phyloP scores from a whole-genome alignment of 1,284 basidiomycete genomes.

The Cutaneotrichosporon daszewskae region DNA sequence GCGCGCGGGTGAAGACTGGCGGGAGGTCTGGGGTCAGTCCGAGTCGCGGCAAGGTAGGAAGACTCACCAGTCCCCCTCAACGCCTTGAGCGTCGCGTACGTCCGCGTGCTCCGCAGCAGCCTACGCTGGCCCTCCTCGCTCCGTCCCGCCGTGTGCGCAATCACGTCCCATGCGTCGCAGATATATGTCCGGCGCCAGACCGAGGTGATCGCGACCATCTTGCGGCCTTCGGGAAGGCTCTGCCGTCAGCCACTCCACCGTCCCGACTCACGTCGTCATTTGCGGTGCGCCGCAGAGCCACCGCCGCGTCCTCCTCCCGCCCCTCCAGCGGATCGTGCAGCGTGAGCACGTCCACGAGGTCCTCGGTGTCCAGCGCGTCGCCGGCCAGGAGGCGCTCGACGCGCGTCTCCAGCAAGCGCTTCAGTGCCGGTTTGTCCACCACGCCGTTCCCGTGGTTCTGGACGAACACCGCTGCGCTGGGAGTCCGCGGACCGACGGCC shows the following conservation, averaged over 20 bases:
- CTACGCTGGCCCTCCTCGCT: slow-evolving; percentile 39
- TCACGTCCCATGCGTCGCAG: slow-evolving; percentile 60
- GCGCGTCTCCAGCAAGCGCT: slow-evolving; percentile 6
- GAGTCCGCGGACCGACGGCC: not conserved
- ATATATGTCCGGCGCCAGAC: slow-evolving; percentile 83
- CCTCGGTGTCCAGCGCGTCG: slow-evolving; percentile 48
- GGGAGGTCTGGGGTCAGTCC: slow-evolving; percentile 23
- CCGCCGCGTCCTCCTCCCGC: slow-evolving; percentile 46
- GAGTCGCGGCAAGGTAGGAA: not conserved
- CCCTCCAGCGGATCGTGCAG: no score
- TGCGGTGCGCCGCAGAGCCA: no score
- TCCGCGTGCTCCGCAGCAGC: slow-evolving; percentile 24
- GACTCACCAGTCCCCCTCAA: slow-evolving; percentile 14
- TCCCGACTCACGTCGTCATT: slow-evolving; percentile 40
- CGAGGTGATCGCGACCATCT: slow-evolving; percentile 61
- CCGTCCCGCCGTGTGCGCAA: slow-evolving; percentile 37
- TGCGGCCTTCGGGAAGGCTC: slow-evolving; percentile 64
- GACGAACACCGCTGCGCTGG: slow-evolving; percentile 14
- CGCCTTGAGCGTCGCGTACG: slow-evolving; percentile 31
- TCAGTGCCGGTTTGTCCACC: slow-evolving; percentile 25
- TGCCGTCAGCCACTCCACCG: slow-evolving; percentile 30
- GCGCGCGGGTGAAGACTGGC: slow-evolving; percentile 24
- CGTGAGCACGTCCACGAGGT: slow-evolving; percentile 53
- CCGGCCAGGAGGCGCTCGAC: slow-evolving; percentile 11
- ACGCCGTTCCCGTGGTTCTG: slow-evolving; percentile 15